phyloP scores from a whole-genome alignment of 495 filamentous ascomycete species.

The Xylaria longipes region DNA sequence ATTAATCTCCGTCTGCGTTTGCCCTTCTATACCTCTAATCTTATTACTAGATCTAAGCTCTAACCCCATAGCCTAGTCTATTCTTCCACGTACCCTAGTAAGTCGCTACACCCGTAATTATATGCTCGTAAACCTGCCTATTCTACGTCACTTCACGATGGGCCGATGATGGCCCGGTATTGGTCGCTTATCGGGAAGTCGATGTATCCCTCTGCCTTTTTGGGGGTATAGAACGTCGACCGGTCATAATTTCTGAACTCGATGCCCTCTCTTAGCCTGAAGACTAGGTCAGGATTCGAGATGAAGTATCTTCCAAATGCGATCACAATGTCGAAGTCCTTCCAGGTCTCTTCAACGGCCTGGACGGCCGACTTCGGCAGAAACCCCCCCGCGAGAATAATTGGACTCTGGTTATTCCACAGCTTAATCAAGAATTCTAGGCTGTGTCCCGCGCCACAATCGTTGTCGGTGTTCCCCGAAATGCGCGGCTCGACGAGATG shows the following conservation, averaged over 20 bases:
- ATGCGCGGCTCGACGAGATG: constrained; percentile 63
- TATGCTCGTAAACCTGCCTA: neutral
- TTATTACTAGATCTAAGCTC: neutral
- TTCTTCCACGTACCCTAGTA: no score
- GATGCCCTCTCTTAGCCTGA: constrained; percentile 62
- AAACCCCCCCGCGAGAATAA: constrained; percentile 70
- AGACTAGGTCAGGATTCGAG: constrained; percentile 72
- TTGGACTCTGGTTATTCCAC: constrained; percentile 45
- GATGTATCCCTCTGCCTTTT: constrained; percentile 61
- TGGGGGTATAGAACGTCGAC: constrained; percentile 60
- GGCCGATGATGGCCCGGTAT: constrained; percentile 27
- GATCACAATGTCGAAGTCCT: constrained; percentile 56
- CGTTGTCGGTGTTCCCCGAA: constrained; percentile 44
- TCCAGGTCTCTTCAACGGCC: constrained; percentile 59
- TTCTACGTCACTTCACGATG: neutral
- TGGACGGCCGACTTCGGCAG: constrained; percentile 51
- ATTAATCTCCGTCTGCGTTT: neutral
- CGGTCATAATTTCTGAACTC: constrained; percentile 62
- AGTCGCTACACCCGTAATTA: neutral
- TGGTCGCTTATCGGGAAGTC: constrained; percentile 66
- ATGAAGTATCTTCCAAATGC: constrained; percentile 70
- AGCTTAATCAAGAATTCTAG: constrained; percentile 59
- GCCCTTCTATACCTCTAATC: neutral
- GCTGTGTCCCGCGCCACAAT: constrained; percentile 43
- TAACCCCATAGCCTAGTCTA: neutral